These are phyloP conservation scores for Mucor ambiguus DNA, from an alignment of 371 early-diverging fungal genomes.

Conservation along the genomic window DNA sequence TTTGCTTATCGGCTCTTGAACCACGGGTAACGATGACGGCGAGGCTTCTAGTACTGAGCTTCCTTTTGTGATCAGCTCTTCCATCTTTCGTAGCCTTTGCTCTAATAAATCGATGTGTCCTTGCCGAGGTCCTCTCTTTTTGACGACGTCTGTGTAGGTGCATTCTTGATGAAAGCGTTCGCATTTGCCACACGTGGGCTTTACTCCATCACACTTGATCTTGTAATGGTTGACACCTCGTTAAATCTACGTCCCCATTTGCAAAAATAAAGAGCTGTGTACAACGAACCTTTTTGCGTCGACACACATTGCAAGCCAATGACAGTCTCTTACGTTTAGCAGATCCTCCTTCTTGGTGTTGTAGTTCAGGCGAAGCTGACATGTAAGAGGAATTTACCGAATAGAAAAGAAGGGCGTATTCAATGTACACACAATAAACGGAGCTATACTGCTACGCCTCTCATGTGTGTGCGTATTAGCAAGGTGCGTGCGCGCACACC, in stretches of 20 bases:
- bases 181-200: conserved; percentile 76
- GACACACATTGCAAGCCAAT: conserved; percentile 73
- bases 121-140: conserved; percentile 71
- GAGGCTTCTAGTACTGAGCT: conserved; percentile 1
- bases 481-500: background rate
- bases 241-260: too few species aligned
- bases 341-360: background rate
- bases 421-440: background rate
- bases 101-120: conserved; percentile 70
- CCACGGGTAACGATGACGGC: background rate
- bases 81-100: conserved; percentile 59
- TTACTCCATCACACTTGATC: conserved; percentile 71
- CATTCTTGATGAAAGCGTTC: conserved; percentile 55
- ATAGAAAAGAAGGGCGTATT: background rate
- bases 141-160: conserved; percentile 60
- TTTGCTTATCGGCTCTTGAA: conserved; percentile 1
- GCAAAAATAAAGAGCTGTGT: too few species aligned
- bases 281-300: conserved; percentile 63
- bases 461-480: background rate
- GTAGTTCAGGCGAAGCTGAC: background rate
- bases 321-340: conserved; percentile 53
- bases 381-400: conserved; percentile 1
- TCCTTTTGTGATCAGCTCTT: conserved; percentile 29
- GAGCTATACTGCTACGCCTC: too few species aligned
- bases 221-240: conserved; percentile 7